Evolutionary conservation across 2,329 filamentous ascomycete species (phyloP).

Genomic region (Sclerotinia nivalis): DNA sequence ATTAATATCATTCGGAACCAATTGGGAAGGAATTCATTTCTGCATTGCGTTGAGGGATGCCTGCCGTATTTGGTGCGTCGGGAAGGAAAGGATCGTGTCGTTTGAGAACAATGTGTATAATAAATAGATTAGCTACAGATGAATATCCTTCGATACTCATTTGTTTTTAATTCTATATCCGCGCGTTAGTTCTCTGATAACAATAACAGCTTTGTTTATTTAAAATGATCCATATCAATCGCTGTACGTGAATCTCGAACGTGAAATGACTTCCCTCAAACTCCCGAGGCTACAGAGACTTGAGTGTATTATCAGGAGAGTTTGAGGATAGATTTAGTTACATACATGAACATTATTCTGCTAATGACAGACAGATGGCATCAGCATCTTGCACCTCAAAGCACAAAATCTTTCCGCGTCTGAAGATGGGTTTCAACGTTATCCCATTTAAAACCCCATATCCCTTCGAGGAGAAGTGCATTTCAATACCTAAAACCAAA

Average conservation of each 20-base stretch:
- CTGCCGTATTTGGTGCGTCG: background rate
- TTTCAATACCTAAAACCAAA: background rate
- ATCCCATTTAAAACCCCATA: background rate
- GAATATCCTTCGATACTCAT: background rate
- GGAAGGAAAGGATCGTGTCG: background rate
- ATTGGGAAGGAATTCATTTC: background rate
- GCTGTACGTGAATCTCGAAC: background rate
- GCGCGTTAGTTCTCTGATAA: background rate
- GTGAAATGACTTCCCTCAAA: no score
- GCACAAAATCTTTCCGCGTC: background rate
- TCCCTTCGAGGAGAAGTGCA: background rate
- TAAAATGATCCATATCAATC: background rate
- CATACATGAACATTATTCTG: background rate
- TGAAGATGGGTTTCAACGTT: background rate
- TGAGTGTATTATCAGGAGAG: no score
- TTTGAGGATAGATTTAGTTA: background rate
- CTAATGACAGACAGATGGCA: background rate
- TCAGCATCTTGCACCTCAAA: background rate
- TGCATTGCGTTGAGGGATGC: background rate
- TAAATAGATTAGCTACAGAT: background rate
- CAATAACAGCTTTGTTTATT: background rate
- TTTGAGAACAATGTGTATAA: slow-evolving; percentile 1
- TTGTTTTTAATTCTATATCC: background rate
- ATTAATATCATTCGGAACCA: background rate
- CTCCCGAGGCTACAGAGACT: no score